Evolutionary conservation across 345 rosid genomes (phyloP).

Genomic region (Eutrema japonicum): DNA sequence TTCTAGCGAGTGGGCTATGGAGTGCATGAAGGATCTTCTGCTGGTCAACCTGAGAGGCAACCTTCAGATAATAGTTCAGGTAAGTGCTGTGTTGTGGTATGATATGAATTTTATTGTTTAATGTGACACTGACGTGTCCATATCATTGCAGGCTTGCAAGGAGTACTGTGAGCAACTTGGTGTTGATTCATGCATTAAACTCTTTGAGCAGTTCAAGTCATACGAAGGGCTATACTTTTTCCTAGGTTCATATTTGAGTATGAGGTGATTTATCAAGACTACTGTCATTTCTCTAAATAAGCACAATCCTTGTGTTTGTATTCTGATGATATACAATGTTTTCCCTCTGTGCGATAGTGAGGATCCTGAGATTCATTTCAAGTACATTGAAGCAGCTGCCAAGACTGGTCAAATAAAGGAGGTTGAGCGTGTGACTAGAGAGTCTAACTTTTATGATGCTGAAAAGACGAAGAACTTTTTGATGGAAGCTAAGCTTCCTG

Average conservation of each 20-base stretch:
- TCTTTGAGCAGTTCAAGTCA: slow-evolving; percentile 98
- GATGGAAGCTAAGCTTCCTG: slow-evolving; percentile 99
- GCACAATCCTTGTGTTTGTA: slow-evolving; percentile 12
- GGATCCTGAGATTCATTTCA: slow-evolving; percentile 98
- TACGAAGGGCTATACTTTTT: slow-evolving; percentile 98
- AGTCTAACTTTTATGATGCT: slow-evolving; percentile 94
- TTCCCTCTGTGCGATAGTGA: slow-evolving; percentile 59
- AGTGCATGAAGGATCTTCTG: slow-evolving; percentile 99
- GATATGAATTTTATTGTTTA: slow-evolving; percentile 10
- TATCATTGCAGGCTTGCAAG: slow-evolving; percentile 80
- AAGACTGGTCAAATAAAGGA: slow-evolving; percentile 97
- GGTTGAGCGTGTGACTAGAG: slow-evolving; percentile 99
- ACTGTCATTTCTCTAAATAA: slow-evolving; percentile 32
- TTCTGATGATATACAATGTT: slow-evolving; percentile 23
- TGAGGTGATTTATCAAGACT: slow-evolving; percentile 62
- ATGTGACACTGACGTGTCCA: slow-evolving; percentile 37
- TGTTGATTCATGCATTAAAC: slow-evolving; percentile 90
- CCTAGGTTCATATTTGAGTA: slow-evolving; percentile 95
- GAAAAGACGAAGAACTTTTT: slow-evolving; percentile 97
- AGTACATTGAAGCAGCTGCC: slow-evolving; percentile 99
- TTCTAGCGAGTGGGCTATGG: slow-evolving; percentile 99
- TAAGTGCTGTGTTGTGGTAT: slow-evolving; percentile 41
- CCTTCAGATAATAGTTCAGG: slow-evolving; percentile 99
- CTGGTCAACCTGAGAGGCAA: slow-evolving; percentile 94
- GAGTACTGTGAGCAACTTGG: slow-evolving; percentile 99